Evolutionary conservation across 306 rosid species (phyloP).

Genomic region (Echinosophora koreensis): DNA sequence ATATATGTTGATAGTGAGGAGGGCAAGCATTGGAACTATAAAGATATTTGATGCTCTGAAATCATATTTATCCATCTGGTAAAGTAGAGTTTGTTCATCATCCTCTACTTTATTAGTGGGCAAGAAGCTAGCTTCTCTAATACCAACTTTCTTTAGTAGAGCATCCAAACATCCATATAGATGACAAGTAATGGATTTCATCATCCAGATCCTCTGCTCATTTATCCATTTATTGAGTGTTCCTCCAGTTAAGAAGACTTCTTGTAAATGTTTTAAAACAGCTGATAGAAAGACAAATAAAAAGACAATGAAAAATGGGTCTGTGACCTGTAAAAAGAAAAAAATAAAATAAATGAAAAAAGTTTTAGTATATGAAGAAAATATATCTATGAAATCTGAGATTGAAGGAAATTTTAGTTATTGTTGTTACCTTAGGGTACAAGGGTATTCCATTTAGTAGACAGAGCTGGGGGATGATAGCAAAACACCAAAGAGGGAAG

Average conservation of each 20-base stretch:
- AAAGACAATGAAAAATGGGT: constrained; percentile 52
- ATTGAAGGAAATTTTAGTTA: neutral
- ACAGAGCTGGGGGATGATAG: constrained; percentile 71
- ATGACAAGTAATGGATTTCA: constrained; percentile 58
- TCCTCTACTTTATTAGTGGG: constrained; percentile 70
- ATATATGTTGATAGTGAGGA: constrained; percentile 56
- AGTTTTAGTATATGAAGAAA: constrained; percentile 15
- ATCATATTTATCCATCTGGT: constrained; percentile 63
- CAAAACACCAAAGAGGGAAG: constrained; percentile 67
- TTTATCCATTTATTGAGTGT: constrained; percentile 58
- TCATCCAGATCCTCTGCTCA: constrained; percentile 82
- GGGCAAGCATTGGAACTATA: constrained; percentile 63
- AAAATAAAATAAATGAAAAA: neutral
- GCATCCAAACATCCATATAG: constrained; percentile 69
- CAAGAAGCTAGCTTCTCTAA: constrained; percentile 63
- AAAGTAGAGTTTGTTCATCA: constrained; percentile 51
- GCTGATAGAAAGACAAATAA: constrained; percentile 60
- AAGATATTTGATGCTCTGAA: constrained; percentile 63
- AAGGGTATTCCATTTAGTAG: constrained; percentile 61
- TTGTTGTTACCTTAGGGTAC: constrained; percentile 71
- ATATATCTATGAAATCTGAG: constrained; percentile 20
- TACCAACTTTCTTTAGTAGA: constrained; percentile 60
- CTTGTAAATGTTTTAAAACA: constrained; percentile 49
- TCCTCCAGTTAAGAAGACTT: constrained; percentile 61
- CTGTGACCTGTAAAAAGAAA: constrained; percentile 56